Evolutionary conservation across 352 stramenopile genomes (phyloP).

Genomic region (Phytophthora syringae): DNA sequence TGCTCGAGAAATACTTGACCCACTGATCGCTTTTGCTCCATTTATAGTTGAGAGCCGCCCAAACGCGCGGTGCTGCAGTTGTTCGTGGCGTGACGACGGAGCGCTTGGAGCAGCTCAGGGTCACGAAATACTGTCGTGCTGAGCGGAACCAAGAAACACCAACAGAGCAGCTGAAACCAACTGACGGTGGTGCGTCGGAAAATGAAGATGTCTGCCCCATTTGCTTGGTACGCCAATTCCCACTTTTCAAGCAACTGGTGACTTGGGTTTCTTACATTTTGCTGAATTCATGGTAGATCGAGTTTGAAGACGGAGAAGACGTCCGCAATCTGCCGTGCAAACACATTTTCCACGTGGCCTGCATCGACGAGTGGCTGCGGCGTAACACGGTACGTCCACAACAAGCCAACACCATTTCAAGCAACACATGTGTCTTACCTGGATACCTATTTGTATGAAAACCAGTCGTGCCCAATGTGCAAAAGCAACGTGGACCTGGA

Average conservation of each 20-base stretch:
- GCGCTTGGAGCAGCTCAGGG: conserved; percentile 61
- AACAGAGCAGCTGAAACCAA: conserved; percentile 9
- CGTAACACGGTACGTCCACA: conserved; percentile 79
- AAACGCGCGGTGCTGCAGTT: conserved; percentile 44
- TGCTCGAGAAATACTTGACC: background rate
- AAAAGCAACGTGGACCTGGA: conserved; percentile 80
- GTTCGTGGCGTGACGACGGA: conserved; percentile 68
- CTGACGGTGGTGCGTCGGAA: conserved; percentile 3
- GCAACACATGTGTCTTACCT: background rate
- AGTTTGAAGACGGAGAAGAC: conserved; percentile 80
- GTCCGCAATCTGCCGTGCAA: conserved; percentile 82
- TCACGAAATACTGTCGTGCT: conserved; percentile 68
- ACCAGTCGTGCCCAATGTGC: conserved; percentile 82
- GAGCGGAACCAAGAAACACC: conserved; percentile 31
- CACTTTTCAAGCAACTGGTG: background rate
- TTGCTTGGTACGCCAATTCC: conserved; percentile 58
- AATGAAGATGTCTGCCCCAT: conserved; percentile 79
- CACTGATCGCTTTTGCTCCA: background rate
- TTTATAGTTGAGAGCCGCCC: conserved; percentile 57
- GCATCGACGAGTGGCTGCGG: conserved; percentile 90
- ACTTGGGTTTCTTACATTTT: conserved; percentile 9
- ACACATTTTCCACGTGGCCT: conserved; percentile 91
- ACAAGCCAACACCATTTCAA: background rate
- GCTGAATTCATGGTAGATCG: conserved; percentile 45
- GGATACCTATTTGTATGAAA: background rate